phyloP scores from a whole-genome alignment of 495 filamentous ascomycete genomes.

The Aspergillus taichungensis region DNA sequence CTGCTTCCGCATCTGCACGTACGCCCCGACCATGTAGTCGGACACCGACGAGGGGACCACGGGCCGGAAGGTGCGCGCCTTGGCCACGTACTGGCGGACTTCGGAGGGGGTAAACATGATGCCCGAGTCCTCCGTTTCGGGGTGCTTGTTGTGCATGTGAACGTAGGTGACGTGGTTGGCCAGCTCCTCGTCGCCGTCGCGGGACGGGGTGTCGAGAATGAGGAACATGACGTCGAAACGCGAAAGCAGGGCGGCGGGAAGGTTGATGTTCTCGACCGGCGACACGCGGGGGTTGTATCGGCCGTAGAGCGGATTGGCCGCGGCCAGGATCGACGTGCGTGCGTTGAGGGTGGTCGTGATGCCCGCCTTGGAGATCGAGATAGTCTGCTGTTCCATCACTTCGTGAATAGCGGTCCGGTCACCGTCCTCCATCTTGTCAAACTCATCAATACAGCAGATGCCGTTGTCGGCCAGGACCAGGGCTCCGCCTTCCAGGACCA shows the following conservation, averaged over 20 bases:
- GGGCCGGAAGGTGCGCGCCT: conserved; percentile 81
- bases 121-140: conserved; percentile 58
- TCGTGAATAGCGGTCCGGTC: conserved; percentile 98
- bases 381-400: conserved; percentile 99
- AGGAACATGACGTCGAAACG: conserved; percentile 97
- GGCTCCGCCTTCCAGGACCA: conserved; percentile 95
- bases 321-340: conserved; percentile 92
- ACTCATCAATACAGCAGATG: conserved; percentile 99
- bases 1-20: conserved; percentile 82
- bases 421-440: conserved; percentile 98
- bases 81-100: conserved; percentile 90
- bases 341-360: conserved; percentile 95
- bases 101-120: conserved; percentile 81
- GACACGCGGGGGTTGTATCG: conserved; percentile 96
- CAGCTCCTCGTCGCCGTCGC: conserved; percentile 86
- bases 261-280: conserved; percentile 97
- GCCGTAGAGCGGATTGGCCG: conserved; percentile 94
- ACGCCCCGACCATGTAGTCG: conserved; percentile 94
- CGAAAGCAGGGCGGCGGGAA: conserved; percentile 88
- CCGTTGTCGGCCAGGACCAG: conserved; percentile 95
- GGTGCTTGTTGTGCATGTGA: conserved; percentile 94
- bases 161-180: conserved; percentile 93
- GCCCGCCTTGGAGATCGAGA: conserved; percentile 96
- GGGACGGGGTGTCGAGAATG: conserved; percentile 84
- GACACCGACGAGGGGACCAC: conserved; percentile 72